Evolutionary conservation across 2,329 filamentous ascomycete genomes (phyloP), one percentile per base, ranked within the genome.

Genomic region (Aspergillus ibericus): DNA sequence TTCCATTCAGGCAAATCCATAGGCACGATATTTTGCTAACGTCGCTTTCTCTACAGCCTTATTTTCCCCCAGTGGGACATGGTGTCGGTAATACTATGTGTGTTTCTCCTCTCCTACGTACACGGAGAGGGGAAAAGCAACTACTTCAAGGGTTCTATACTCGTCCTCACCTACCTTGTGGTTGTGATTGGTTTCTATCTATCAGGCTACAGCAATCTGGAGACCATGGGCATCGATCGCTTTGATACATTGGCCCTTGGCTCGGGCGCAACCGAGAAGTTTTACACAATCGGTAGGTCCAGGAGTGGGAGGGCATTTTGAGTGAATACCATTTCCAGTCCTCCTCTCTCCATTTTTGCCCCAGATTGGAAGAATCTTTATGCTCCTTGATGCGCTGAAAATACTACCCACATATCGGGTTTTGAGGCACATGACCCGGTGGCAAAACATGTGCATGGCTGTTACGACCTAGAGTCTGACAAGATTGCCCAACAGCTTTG

Each of bases 51-150:
- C 8, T 40, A 40, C 48, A 90, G 87, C 35, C 84, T 99, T 34
- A 91, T 98, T 46, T 98, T 99, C 79, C 95, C 95, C 1, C 95
- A 99, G 75, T 99, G 93, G 93, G 95, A 99, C 74, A 96, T 99
- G 91, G 88, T 98, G 12, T 96, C 91, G 0, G 92, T 98, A 15
- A 96, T 98, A 59, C 74, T 99, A 15, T 97, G 93, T 70, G 92
- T 99, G 16, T 96, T 99, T 80, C 80, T 99, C 57, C 86, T 99
- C 65, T 96, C 92, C 70, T 96, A 98, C 81, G 93, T 99, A 82
- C 96, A 98, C 68, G 91, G 93, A 53, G 95, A 99, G 78, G 95
- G 95, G 40, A 99, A 99, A 85, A 98, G 93, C 81, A 99, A 99
- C 77, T 99, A 99, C 77, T 99, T 99, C 86, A 99, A 99, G 80